Evolutionary conservation across 345 rosid species (phyloP), one percentile per base, ranked within the genome.

Genomic region (Alliaria petiolata): DNA sequence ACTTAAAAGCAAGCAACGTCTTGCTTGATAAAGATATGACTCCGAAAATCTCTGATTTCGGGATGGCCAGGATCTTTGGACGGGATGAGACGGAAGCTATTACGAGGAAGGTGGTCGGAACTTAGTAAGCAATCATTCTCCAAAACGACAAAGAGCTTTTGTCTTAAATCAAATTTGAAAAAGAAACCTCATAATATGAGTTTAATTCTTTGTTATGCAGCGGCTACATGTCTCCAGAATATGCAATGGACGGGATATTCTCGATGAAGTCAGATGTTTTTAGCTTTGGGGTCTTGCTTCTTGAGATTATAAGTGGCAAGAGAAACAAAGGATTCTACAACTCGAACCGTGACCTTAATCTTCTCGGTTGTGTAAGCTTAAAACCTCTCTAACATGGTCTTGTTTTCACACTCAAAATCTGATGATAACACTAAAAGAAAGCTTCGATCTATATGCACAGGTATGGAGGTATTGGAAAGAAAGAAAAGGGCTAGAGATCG

Each of bases 191-290:
- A n/a, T 33, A 33, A 53, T 6, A 1, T 49, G 31, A 8, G 6
- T 20, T 3, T 42, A 13, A 20, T 58, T n/a, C 4, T 30, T 61
- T 1, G 8, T 52, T 22, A 22, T 61, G 76, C 71, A 91, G 93
- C 31, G 97, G 93, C 1, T 91, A 91, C 62, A 91, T 91, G 89
- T 81, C 93, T 22, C 97, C 93, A 0, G 97, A 91, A 69, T 91
- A 91, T 54, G 93, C 93, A 10, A 86, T 89, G 90, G 91, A 89
- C 10, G 93, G 96, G 0, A 74, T 69, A 8, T 91, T 84, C 83
- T 91, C 97, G 0, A 74, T 39, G 9, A 91, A 89, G 67, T 91
- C 90, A 0, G 93, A 91, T 54, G 89, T 85, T 44, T 91, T 87
- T 46, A 83, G 93, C 65, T 91, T 91, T 1, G 97, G 91, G 8